Base-by-base conservation (phyloP, 768 basidiomycete species). In the Chlorophyllum brunneum region DNA sequence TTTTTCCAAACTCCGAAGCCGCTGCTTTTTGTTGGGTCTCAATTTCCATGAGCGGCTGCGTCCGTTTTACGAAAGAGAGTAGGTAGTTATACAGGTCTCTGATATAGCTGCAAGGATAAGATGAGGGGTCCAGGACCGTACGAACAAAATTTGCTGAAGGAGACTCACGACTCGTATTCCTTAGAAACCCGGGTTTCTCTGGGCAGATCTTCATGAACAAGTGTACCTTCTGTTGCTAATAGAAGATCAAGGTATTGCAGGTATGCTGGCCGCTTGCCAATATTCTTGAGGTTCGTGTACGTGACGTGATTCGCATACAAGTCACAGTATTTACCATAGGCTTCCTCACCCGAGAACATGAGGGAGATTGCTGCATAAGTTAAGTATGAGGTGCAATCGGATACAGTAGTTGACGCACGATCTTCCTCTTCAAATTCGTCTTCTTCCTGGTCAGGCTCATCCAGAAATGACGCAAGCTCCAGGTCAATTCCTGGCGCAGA, bases 261-360 rank as follows among this genome's bases (percentile, higher is more conserved):
- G 69, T 99, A 99, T 8, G 87, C 85, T 26, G 94, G 70, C 37
- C 94, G 81, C 64, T 87, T 91, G 44, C 84, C 80, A 43, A 94
- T 80, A 54, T 86, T 81, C 70, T 90, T 91, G 58, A 99, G 68
- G 68, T 99, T 99, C 72, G 82, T 85, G 71, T 90, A 98, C 43
- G 88, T 75, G 42, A 86, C 81, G 61, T 98, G 97, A 54, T 90
- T 85, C 44, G 83, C 75, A 66, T 98, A 91, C 52, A 99, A 67
- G 67, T 99, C 97, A 55, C 98, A 80, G 65, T 95, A 98, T 69
- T 90, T 90, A 46, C 97, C 97, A 59, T 95, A 92, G 6, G 80
- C 80, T 65, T 99, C 97, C 73, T 98, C 95, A 29, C 97, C 97
- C 10, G 95, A 95, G 72, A 99, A 99, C 59, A 95, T 68, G 44